phyloP scores from a whole-genome alignment of 441 rosid genomes.

The Biscutella laevigata region DNA sequence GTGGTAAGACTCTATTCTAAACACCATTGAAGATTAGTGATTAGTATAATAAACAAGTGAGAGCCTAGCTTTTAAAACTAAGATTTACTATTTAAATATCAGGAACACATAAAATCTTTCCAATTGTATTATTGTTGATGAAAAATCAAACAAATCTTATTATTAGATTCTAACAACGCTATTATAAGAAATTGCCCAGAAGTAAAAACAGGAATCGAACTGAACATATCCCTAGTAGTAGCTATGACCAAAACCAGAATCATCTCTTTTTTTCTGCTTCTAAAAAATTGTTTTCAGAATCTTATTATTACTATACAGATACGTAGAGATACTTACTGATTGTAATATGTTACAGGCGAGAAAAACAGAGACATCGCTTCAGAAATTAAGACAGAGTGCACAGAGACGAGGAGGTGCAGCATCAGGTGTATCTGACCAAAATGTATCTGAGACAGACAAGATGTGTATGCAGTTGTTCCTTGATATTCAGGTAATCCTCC shows the following conservation, averaged over 20 bases:
- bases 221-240: neutral
- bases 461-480: constrained; percentile 91
- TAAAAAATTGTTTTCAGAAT: neutral
- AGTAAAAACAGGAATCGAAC: neutral
- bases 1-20: constrained; percentile 45
- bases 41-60: neutral
- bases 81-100: neutral
- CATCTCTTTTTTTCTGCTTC: neutral
- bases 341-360: constrained; percentile 48
- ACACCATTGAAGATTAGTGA: neutral
- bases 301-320: neutral
- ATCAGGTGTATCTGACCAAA: constrained; percentile 69
- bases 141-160: too few species aligned
- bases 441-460: constrained; percentile 79
- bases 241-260: neutral
- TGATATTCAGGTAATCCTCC: constrained; percentile 68
- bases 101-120: neutral
- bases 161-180: neutral
- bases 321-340: constrained; percentile 2
- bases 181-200: neutral
- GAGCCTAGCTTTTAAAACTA: neutral
- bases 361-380: constrained; percentile 78
- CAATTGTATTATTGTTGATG: too few species aligned
- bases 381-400: constrained; percentile 80
- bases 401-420: constrained; percentile 86